These are phyloP conservation scores for Calonectria pauciramosa DNA, from an alignment of 2,329 filamentous ascomycete genomes.

Conservation along the genomic window DNA sequence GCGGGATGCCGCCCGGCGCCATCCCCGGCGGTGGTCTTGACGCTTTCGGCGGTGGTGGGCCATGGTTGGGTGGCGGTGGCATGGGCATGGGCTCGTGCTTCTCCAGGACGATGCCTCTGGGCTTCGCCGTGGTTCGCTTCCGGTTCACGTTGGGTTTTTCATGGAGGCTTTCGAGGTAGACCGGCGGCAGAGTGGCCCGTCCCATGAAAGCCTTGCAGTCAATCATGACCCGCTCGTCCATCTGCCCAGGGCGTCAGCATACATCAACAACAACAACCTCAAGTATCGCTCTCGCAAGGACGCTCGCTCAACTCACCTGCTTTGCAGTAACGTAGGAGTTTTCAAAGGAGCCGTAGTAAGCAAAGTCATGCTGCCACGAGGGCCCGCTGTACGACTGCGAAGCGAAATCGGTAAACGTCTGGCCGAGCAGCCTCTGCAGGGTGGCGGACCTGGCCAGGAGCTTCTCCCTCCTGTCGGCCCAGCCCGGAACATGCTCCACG, in stretches of 20 bases:
- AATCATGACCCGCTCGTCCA: slow-evolving; percentile 16
- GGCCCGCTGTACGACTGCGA: slow-evolving; percentile 11
- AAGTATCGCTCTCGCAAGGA: no score
- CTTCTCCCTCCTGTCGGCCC: not conserved
- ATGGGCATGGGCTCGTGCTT: not conserved
- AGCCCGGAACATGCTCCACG: not conserved
- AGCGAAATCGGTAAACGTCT: not conserved
- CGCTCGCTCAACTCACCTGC: not conserved
- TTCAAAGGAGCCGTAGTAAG: not conserved
- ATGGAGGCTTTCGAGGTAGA: not conserved
- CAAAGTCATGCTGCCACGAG: not conserved
- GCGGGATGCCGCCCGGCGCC: not conserved
- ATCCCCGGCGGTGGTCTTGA: no score
- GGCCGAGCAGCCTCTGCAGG: not conserved
- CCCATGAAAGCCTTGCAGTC: slow-evolving; percentile 1
- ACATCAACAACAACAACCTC: not conserved
- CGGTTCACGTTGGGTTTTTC: not conserved
- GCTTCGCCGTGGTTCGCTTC: not conserved
- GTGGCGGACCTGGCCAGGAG: not conserved
- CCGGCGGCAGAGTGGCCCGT: not conserved
- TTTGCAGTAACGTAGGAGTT: not conserved
- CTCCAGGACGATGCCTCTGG: not conserved
- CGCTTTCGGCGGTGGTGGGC: no score
- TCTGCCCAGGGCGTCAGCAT: not conserved
- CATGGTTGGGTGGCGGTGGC: not conserved